Evolutionary conservation across 768 basidiomycete species (phyloP), one percentile per base, ranked within the genome.

Genomic region (Ramaria sp.): DNA sequence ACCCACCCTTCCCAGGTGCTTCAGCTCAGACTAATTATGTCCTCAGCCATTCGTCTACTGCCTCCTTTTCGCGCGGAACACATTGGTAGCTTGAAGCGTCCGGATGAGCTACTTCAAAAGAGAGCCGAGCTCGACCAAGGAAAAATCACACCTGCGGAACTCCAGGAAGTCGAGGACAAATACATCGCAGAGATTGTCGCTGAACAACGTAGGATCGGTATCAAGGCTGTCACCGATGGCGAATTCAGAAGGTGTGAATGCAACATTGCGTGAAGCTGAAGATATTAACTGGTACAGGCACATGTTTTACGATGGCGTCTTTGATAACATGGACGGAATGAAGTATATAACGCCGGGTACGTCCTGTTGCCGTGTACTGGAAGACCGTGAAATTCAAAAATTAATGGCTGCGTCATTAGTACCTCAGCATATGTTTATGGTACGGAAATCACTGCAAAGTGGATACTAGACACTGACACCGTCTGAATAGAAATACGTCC

Each of bases 271-370:
- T n/a, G 39, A 41, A 41, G 1, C 20, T 12, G 4, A 41, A 22
- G 16, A 7, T 9, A 16, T n/a, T 41, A n/a, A 41, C 20, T n/a
- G n/a, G 6, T n/a, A 27, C 20, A 82, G 81, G 59, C 70, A 70
- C 43, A 68, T 74, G 66, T 84, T 81, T 64, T 82, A 71, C 53
- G 79, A 84, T 44, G 82, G 82, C 18, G 79, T 84, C 28, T 83
- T 83, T 63, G 75, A 84, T 60, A 79, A 75, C 51, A 65, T 86
- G 38, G 77, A 80, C 48, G 83, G 83, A 47, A 83, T 84, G 78
- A 71, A 70, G 48, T 68, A 65, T 56, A 67, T 79, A 50, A 74
- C 76, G 5, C 71, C 75, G 38, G 70, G 79, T 80, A 43, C 44
- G 64, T 62, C 15, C 16, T 52, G 32, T 72, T 22, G 71, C 15